Evolutionary conservation across 2,329 filamentous ascomycete species (phyloP).

Genomic region (Verticillium dahliae): DNA sequence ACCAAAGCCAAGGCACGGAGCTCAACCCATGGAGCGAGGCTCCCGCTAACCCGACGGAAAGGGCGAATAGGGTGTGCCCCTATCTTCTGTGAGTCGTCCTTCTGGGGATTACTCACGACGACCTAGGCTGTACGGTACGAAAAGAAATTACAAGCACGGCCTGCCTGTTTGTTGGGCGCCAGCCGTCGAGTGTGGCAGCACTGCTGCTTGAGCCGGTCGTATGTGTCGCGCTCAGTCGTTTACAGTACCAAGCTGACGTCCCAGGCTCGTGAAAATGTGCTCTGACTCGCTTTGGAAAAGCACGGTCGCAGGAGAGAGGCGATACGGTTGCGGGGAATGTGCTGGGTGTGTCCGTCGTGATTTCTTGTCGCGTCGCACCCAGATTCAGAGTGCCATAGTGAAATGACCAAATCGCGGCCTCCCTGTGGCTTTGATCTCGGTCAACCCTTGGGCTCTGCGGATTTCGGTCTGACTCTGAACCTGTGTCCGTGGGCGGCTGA

Average conservation of each 20-base stretch:
- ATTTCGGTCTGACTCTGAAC: background rate
- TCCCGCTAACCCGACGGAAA: background rate
- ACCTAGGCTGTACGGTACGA: background rate
- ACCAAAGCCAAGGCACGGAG: background rate
- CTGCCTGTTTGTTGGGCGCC: background rate
- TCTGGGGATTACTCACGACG: background rate
- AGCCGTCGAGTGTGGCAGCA: background rate
- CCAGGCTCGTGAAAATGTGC: background rate
- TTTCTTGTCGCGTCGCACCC: background rate
- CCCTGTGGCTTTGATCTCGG: background rate
- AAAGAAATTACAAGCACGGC: background rate
- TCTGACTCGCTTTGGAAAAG: background rate
- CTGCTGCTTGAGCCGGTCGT: background rate
- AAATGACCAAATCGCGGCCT: background rate
- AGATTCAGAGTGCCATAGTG: background rate
- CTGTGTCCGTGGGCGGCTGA: background rate
- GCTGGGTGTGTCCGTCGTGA: background rate
- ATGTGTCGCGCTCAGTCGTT: background rate
- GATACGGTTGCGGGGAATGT: background rate
- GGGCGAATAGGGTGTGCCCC: background rate
- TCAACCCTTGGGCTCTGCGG: background rate
- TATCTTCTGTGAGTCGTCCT: background rate
- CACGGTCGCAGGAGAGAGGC: background rate
- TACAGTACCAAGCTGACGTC: background rate
- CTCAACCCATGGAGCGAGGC: background rate